Conservation (phyloP, 495 filamentous ascomycete genomes). For the Daldinia caldariorum region DNA sequence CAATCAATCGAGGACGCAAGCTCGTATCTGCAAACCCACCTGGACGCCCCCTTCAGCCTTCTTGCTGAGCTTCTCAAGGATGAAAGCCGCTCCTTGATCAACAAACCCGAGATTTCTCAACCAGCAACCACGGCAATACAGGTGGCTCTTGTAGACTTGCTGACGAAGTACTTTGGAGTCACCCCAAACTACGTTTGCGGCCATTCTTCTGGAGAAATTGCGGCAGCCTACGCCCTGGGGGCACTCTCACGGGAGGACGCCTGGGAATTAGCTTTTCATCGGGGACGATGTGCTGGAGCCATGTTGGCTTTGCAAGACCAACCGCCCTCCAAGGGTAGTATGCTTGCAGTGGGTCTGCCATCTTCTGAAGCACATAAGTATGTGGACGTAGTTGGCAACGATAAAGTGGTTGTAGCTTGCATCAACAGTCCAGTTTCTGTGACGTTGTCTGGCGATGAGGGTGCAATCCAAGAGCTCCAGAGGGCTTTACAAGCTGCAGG, state of each 20-base stretch:
- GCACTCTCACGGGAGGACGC: slow-evolving; percentile 51
- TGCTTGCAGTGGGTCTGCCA: slow-evolving; percentile 53
- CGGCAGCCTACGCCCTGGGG: slow-evolving; percentile 39
- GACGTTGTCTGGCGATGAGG: slow-evolving; percentile 53
- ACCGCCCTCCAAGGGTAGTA: slow-evolving; percentile 41
- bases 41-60: slow-evolving; percentile 13
- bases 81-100: slow-evolving; percentile 29
- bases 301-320: slow-evolving; percentile 20
- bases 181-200: slow-evolving; percentile 63
- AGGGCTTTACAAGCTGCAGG: slow-evolving; percentile 30
- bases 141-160: slow-evolving; percentile 59
- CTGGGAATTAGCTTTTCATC: slow-evolving; percentile 57
- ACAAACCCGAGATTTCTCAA: slow-evolving; percentile 45
- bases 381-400: slow-evolving; percentile 25
- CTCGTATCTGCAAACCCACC: slow-evolving; percentile 21
- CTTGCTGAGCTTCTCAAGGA: slow-evolving; percentile 27
- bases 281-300: slow-evolving; percentile 31
- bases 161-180: slow-evolving; percentile 56
- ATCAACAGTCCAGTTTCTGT: slow-evolving; percentile 54
- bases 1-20: slow-evolving; percentile 39
- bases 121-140: slow-evolving; percentile 56
- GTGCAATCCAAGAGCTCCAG: slow-evolving; percentile 47
- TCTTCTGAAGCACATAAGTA: slow-evolving; percentile 38
- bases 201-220: slow-evolving; percentile 72
- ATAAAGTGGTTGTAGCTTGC: slow-evolving; percentile 50